phyloP scores from a whole-genome alignment of 179 eudicot species.

The Gypsophila paniculata region DNA sequence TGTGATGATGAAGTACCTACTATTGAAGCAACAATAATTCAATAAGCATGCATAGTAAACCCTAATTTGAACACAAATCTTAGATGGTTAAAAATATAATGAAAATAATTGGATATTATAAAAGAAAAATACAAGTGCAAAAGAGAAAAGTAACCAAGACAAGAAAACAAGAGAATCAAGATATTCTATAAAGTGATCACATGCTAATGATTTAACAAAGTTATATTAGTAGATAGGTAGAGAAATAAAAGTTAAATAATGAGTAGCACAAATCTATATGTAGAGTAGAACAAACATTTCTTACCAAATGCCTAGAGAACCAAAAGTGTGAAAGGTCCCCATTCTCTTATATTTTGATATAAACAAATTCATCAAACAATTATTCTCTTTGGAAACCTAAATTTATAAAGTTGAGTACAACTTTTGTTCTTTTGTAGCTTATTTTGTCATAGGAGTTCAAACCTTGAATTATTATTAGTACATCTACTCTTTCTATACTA shows the following conservation, averaged over 20 bases:
- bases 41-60: background rate
- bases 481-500: no score
- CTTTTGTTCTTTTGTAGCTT: no score
- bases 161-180: conserved; percentile 33
- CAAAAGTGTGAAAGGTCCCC: conserved; percentile 25
- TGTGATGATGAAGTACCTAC: no score
- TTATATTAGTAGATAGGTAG: background rate
- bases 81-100: background rate
- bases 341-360: conserved; percentile 17
- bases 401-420: no score
- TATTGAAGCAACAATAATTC: no score
- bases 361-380: conserved; percentile 37
- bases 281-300: conserved; percentile 33
- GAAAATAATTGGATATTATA: background rate
- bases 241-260: conserved; percentile 7
- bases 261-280: background rate
- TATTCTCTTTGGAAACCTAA: conserved; percentile 27
- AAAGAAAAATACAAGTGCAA: conserved; percentile 1
- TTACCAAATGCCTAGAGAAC: conserved; percentile 42
- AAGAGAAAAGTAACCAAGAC: conserved; percentile 27
- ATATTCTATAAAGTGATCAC: conserved; percentile 32
- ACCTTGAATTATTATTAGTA: no score
- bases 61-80: background rate
- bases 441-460: no score
- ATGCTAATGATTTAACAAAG: conserved; percentile 23